Percentiles rank a stretch among this genome's conserved stretches.
Evolutionary conservation across 1,284 basidiomycete species (phyloP).

Genomic region (Sporisorium reilianum): DNA sequence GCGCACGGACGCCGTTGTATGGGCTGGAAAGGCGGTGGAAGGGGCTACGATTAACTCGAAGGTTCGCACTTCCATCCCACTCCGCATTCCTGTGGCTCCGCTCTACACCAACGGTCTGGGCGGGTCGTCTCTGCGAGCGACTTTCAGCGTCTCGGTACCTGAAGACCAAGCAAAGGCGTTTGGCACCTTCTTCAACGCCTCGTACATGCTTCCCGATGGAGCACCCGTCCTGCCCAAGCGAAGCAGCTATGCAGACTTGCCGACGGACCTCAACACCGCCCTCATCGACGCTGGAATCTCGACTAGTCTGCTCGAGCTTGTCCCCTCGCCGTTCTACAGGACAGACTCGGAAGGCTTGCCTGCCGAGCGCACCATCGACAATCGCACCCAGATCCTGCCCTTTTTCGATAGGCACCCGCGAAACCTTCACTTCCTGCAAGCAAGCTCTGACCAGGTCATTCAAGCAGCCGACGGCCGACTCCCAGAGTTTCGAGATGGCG

Average conservation of each 20-base stretch:
- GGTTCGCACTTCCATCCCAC: slow-evolving; percentile 8
- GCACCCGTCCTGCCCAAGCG: slow-evolving; percentile 13
- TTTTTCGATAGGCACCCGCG: slow-evolving; percentile 10
- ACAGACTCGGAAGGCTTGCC: not conserved
- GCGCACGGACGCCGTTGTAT: slow-evolving; percentile 14
- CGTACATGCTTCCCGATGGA: not conserved
- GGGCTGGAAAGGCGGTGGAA: not conserved
- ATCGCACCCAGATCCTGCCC: not conserved
- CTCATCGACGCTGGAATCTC: slow-evolving; percentile 10
- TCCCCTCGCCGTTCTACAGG: slow-evolving; percentile 18
- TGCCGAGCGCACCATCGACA: not conserved
- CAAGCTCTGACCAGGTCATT: not conserved
- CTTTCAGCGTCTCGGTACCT: slow-evolving; percentile 22
- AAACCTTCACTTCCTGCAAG: slow-evolving; percentile 16
- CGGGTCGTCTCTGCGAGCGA: slow-evolving; percentile 17
- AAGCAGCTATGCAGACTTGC: not conserved
- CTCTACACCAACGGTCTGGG: slow-evolving; percentile 18
- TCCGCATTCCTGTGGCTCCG: slow-evolving; percentile 15
- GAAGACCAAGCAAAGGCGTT: not conserved
- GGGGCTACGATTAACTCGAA: slow-evolving; percentile 5
- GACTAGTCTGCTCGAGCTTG: slow-evolving; percentile 17
- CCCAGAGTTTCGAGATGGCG: slow-evolving; percentile 8
- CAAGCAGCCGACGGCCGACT: not conserved
- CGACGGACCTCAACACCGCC: slow-evolving; percentile 11
- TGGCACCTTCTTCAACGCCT: slow-evolving; percentile 15